phyloP scores from a whole-genome alignment of 1,284 basidiomycete genomes.

The Ceratobasidium sp. region DNA sequence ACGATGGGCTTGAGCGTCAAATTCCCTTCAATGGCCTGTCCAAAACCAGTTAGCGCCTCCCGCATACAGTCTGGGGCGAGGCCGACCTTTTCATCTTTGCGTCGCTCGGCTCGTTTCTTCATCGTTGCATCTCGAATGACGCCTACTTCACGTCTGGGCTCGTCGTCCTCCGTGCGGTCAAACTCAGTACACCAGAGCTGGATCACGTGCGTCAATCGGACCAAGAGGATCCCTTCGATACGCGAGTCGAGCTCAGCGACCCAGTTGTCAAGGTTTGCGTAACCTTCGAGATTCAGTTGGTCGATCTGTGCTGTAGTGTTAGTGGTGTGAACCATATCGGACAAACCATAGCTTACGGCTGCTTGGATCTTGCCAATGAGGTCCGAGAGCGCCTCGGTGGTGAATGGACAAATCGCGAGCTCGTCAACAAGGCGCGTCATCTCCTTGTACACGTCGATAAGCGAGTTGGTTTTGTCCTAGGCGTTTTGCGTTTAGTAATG shows the following conservation, averaged over 20 bases:
- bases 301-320: conserved; percentile 68
- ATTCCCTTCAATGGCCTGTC: conserved; percentile 60
- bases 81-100: conserved; percentile 76
- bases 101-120: conserved; percentile 65
- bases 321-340: not conserved
- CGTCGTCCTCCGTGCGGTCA: conserved; percentile 69
- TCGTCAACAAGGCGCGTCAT: conserved; percentile 86
- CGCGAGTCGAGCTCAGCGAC: conserved; percentile 86
- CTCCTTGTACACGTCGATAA: conserved; percentile 90
- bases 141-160: conserved; percentile 60
- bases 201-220: conserved; percentile 79
- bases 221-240: conserved; percentile 84
- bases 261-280: conserved; percentile 98
- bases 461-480: conserved; percentile 91
- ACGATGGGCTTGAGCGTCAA: conserved; percentile 82
- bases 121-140: conserved; percentile 61
- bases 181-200: conserved; percentile 90
- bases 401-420: conserved; percentile 85
- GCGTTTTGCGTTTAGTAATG: too few species aligned
- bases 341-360: conserved; percentile 60
- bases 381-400: conserved; percentile 78
- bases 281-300: conserved; percentile 92
- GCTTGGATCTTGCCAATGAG: conserved; percentile 84
- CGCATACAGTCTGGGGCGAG: conserved; percentile 21
- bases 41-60: not conserved